phyloP scores from a whole-genome alignment of 1,284 basidiomycete species.

The Phellopilus nigrolimitatus region DNA sequence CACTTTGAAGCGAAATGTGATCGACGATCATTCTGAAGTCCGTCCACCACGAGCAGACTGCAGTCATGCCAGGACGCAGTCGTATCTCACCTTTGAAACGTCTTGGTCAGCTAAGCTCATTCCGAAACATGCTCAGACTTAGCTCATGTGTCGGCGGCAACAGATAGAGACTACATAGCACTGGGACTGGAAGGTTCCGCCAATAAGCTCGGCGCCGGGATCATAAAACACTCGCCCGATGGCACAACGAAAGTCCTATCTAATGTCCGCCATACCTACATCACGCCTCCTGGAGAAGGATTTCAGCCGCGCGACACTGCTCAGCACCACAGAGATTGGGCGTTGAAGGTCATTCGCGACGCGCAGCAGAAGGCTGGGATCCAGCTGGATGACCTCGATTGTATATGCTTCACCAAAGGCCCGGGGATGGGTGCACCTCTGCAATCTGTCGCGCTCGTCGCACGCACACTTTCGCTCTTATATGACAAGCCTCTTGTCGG shows the following conservation, averaged over 20 bases:
- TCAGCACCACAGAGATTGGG: constrained; percentile 94
- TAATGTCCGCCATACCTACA: constrained; percentile 94
- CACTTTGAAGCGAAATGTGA: not conserved
- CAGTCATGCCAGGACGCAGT: constrained; percentile 1
- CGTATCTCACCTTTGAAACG: constrained; percentile 14
- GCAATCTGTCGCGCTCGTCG: constrained; percentile 94
- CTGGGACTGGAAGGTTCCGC: constrained; percentile 94
- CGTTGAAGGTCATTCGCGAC: constrained; percentile 76
- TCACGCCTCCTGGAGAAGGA: constrained; percentile 96
- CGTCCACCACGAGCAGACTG: not conserved
- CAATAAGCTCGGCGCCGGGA: constrained; percentile 96
- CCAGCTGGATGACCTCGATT: constrained; percentile 78
- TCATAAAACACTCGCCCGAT: constrained; percentile 80
- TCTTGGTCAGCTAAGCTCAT: constrained; percentile 13
- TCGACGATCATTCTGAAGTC: not conserved
- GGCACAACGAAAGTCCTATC: constrained; percentile 69
- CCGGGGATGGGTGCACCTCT: constrained; percentile 99
- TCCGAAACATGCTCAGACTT: not conserved
- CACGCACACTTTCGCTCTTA: constrained; percentile 84
- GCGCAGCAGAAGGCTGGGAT: constrained; percentile 71
- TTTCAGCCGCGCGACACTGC: constrained; percentile 96
- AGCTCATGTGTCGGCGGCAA: not conserved
- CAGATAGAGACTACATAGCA: constrained; percentile 45
- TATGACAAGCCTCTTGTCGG: constrained; percentile 92
- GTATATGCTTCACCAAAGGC: constrained; percentile 97